phyloP scores from a whole-genome alignment of 2,329 filamentous ascomycete species.

The Colletotrichum horii region DNA sequence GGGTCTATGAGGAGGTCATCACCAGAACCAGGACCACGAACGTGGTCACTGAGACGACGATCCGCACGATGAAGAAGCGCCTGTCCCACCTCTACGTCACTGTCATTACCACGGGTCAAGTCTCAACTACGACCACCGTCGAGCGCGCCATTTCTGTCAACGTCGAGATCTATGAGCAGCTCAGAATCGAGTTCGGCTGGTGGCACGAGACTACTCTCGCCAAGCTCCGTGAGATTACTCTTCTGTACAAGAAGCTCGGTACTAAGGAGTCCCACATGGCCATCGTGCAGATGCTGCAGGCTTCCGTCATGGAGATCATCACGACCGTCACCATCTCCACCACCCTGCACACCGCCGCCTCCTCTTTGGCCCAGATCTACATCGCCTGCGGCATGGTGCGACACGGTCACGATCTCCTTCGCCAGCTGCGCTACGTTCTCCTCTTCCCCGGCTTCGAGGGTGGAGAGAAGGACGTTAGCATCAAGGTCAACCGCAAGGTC shows the following conservation, averaged over 20 bases:
- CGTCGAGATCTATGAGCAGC: slow-evolving; percentile 46
- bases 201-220: slow-evolving; percentile 50
- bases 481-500: slow-evolving; percentile 40
- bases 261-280: slow-evolving; percentile 41
- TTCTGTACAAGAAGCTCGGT: slow-evolving; percentile 43
- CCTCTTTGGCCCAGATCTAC: slow-evolving; percentile 51
- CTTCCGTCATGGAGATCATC: slow-evolving; percentile 45
- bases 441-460: slow-evolving; percentile 47
- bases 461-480: slow-evolving; percentile 28
- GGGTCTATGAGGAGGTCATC: slow-evolving; percentile 51
- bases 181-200: slow-evolving; percentile 47
- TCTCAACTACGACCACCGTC: slow-evolving; percentile 37
- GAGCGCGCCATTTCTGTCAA: slow-evolving; percentile 36
- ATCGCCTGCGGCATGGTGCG: slow-evolving; percentile 42
- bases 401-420: slow-evolving; percentile 46
- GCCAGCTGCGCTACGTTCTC: slow-evolving; percentile 54
- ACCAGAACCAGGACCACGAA: slow-evolving; percentile 36
- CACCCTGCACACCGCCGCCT: slow-evolving; percentile 53
- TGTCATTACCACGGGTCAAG: slow-evolving; percentile 41
- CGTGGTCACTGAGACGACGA: slow-evolving; percentile 38
- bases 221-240: slow-evolving; percentile 46
- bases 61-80: slow-evolving; percentile 53
- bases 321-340: slow-evolving; percentile 40
- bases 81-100: slow-evolving; percentile 50
- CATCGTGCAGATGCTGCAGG: slow-evolving; percentile 42